Evolutionary conservation across 2,329 filamentous ascomycete genomes (phyloP), one percentile per base, ranked within the genome.

Genomic region (Aspergillus cejpii): DNA sequence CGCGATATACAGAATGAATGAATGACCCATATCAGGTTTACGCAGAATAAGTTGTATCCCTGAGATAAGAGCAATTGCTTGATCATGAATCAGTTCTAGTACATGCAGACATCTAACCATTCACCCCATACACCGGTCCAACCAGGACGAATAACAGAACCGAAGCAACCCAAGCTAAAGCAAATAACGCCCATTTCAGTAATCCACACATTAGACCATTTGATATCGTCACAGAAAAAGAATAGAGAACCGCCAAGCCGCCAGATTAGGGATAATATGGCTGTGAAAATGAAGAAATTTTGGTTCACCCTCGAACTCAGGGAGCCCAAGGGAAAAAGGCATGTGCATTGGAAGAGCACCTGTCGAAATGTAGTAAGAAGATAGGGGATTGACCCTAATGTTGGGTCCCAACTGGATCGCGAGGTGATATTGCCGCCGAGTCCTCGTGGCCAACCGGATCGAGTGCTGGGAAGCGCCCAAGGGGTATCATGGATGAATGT

Each of bases 181-280:
- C n/a, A 28, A 27, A 19, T 14, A 37, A 14, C 15, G n/a, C 20
- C 37, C 14, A 8, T 15, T 10, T 41, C 6, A 15, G 19, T n/a
- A 43, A 37, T 17, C n/a, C 34, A 37, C 21, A 31, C 41, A 38
- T 37, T 37, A 29, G 38, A 24, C 15, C 19, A 33, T 33, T 39
- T 41, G 33, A 39, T 39, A 48, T 45, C 42, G 29, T 50, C 31
- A 36, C 8, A 36, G 23, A 19, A 14, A 43, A 43, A 21, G 15
- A 10, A 43, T 5, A 37, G 24, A 24, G 29, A 39, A 42, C 20
- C 17, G 10, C 27, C 31, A 34, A 34, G 31, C 31, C 15, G 10
- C 29, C 31, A 42, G 21, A 15, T 33, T 28, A 44, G 39, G 10
- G 19, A 11, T 15, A 44, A 26, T 27, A 11, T 17, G 14, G 14